Conservation (phyloP, 2,329 filamentous ascomycete species). For the Aspergillus unguis region DNA sequence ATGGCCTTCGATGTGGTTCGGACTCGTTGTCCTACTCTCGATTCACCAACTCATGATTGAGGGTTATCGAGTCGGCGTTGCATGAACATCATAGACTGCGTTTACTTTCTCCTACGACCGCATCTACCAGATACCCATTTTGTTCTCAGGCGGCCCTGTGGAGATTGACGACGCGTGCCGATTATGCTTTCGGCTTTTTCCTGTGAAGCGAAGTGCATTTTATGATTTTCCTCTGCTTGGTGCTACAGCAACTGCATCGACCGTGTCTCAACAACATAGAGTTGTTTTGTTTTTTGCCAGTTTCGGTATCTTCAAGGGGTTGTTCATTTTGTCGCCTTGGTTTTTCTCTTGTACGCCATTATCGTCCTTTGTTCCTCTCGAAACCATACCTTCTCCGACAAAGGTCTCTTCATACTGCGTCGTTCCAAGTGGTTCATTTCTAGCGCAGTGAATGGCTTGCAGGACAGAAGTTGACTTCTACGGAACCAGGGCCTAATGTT, state of each 20-base stretch:
- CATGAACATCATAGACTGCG: constrained; percentile 53
- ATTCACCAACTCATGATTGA: constrained; percentile 23
- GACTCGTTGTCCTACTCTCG: constrained; percentile 30
- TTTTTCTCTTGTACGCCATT: constrained; percentile 24
- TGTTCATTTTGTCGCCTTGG: constrained; percentile 18
- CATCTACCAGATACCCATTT: constrained; percentile 48
- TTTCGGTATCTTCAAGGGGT: constrained; percentile 42
- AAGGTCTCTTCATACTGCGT: constrained; percentile 17
- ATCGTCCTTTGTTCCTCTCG: constrained; percentile 14
- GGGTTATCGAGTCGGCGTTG: constrained; percentile 39
- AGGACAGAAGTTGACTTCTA: constrained; percentile 11
- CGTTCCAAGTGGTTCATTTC: constrained; percentile 12
- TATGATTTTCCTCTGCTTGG: constrained; percentile 39
- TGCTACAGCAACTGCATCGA: constrained; percentile 40
- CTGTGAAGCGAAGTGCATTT: constrained; percentile 39
- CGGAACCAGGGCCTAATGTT: background rate
- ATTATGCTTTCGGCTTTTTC: constrained; percentile 36
- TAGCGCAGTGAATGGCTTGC: constrained; percentile 11
- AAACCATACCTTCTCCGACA: constrained; percentile 26
- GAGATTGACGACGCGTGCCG: constrained; percentile 39
- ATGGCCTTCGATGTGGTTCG: constrained; percentile 40
- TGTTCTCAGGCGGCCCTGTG: constrained; percentile 41
- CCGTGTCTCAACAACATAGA: constrained; percentile 40
- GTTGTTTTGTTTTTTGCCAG: constrained; percentile 26
- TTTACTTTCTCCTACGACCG: constrained; percentile 45